Evolutionary conservation across 1,284 basidiomycete species (phyloP).

Genomic region (Trametes sp.): DNA sequence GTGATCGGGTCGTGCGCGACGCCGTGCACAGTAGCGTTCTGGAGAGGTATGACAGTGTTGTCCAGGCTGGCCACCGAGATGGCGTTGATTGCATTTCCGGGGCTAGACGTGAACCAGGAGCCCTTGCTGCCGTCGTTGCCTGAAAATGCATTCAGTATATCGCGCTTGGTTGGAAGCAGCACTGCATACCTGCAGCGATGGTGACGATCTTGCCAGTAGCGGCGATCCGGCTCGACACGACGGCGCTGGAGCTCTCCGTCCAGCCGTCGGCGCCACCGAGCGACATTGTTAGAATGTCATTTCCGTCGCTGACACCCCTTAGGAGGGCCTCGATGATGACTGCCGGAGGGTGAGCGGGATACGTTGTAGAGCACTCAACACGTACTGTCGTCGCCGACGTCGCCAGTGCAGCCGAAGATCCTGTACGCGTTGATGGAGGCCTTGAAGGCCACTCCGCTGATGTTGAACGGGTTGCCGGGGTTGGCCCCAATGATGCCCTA

Average conservation of each 20-base stretch:
- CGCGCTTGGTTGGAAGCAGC: not conserved
- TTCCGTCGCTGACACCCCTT: conserved; percentile 54
- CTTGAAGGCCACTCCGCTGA: conserved; percentile 59
- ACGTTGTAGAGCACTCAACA: not conserved
- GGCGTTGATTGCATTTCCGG: conserved; percentile 56
- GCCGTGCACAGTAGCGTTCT: conserved; percentile 49
- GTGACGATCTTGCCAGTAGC: conserved; percentile 60
- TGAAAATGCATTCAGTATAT: conserved; percentile 1
- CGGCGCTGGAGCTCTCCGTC: conserved; percentile 58
- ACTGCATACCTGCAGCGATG: conserved; percentile 50
- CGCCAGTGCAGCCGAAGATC: conserved; percentile 57
- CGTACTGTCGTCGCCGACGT: conserved; percentile 54
- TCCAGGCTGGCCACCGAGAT: conserved; percentile 60
- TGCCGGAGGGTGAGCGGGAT: conserved; percentile 27
- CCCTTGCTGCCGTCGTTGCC: conserved; percentile 51
- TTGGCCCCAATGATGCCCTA: conserved; percentile 71
- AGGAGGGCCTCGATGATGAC: conserved; percentile 60
- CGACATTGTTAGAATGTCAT: conserved; percentile 70
- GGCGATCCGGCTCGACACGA: conserved; percentile 64
- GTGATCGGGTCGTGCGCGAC: conserved; percentile 51
- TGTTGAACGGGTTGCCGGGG: conserved; percentile 62
- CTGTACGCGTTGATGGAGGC: conserved; percentile 54
- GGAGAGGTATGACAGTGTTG: conserved; percentile 51
- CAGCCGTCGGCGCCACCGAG: conserved; percentile 68
- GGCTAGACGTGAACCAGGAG: conserved; percentile 56